Percentiles rank a stretch among this genome's conserved stretches.
Evolutionary conservation across 73 alveolate genomes (phyloP).

Genomic region (Breviolum minutum): DNA sequence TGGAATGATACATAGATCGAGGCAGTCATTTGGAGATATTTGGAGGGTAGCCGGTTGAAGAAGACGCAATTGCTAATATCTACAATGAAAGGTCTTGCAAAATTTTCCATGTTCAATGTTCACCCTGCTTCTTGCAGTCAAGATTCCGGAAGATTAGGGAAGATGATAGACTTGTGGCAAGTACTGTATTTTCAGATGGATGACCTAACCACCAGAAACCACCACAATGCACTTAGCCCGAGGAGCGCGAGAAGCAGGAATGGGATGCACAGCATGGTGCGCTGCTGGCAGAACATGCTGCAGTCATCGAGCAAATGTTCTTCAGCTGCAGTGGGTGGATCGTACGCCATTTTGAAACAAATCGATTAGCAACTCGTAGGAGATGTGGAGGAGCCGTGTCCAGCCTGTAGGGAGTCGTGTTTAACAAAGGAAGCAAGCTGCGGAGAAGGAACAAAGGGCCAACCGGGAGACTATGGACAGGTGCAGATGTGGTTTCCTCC

Average conservation of each 20-base stretch:
- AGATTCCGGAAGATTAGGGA: too few species aligned
- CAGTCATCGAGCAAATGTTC: constrained; percentile 67
- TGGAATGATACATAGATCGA: too few species aligned
- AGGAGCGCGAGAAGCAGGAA: constrained; percentile 96
- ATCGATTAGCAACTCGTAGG: too few species aligned
- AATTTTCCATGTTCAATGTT: too few species aligned
- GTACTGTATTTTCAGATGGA: not conserved
- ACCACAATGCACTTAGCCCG: not conserved
- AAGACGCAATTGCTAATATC: too few species aligned
- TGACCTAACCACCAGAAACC: not conserved
- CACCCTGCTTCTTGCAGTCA: too few species aligned
- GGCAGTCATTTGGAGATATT: too few species aligned
- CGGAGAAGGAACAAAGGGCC: constrained; percentile 80
- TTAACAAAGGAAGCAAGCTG: constrained; percentile 43
- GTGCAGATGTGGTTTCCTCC: not conserved
- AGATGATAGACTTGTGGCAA: too few species aligned
- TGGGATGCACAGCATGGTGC: constrained; percentile 96
- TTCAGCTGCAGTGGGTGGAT: not conserved
- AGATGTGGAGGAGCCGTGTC: not conserved
- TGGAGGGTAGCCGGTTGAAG: too few species aligned
- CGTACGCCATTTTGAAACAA: not conserved
- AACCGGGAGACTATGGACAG: constrained; percentile 90
- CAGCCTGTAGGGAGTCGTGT: not conserved
- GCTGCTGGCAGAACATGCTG: constrained; percentile 96
- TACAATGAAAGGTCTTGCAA: too few species aligned